Base-by-base conservation (phyloP, 2,329 filamentous ascomycete species). In the Alternaria ventricosa region DNA sequence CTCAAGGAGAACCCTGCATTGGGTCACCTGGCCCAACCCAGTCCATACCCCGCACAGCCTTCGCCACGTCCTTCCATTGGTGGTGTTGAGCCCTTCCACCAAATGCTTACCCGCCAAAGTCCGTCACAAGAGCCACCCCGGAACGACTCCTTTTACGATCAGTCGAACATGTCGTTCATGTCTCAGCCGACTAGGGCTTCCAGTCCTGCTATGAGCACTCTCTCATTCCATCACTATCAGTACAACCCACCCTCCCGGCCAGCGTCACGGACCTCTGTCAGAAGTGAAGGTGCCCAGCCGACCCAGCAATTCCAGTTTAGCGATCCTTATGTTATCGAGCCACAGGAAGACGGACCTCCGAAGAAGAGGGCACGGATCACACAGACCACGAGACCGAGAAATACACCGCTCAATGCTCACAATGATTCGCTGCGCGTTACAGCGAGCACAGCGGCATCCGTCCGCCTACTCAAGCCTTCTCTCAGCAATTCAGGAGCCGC, bases 371-470 rank as follows among this genome's bases (percentile, higher is more conserved):
- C 90, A 33, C 96, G 93, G 75, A 88, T 91, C 23, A 93, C 89
- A 20, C 88, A 90, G 75, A 87, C 90, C 12, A 88, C 92, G 66
- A 90, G 89, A 82, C 89, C 89, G n/a, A 89, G 90, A 55, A 90
- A 88, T 69, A 87, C 86, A 65, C 88, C 88, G 22, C 92, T 97
- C 72, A 92, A 90, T 55, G 86, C 88, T 43, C 89, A 89, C 28
- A 87, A 89, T 10, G 93, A 96, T 53, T 96, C 93, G 4, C 84
- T 98, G 25, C 88, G 94, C 53, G 93, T 97, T n/a, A 90, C 92
- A 64, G 95, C 95, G 50, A 97, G 93, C 77, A 97, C 92, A 15
- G 91, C 94, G 47, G 93, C 93, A 45, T 97, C 94, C 6, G 86
- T 98, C 62, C 91, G 95, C 46, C 90, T 90, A 51, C 92, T 97